Conservation (phyloP, 441 rosid species). For the Jatropha podagrica region DNA sequence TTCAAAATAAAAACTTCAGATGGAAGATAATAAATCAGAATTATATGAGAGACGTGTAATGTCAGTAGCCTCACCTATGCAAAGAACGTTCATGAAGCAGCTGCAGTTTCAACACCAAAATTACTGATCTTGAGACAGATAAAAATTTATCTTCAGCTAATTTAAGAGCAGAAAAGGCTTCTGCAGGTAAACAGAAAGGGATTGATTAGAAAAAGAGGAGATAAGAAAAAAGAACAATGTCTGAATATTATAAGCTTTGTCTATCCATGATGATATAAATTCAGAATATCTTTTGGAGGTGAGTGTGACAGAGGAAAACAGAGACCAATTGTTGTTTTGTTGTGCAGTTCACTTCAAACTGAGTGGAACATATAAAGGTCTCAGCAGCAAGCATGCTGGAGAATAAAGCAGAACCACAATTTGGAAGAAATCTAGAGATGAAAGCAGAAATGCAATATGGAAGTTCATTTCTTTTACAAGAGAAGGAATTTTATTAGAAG, state of each 20-base stretch:
- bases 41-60: conserved; percentile 15
- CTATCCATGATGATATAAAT: not conserved
- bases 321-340: not conserved
- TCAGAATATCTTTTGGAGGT: not conserved
- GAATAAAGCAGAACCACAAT: not conserved
- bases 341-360: not conserved
- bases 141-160: conserved; percentile 74
- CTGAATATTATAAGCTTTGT: not conserved
- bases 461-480: too few species aligned
- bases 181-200: conserved; percentile 37
- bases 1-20: conserved; percentile 14
- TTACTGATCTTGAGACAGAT: conserved; percentile 73
- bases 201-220: conserved; percentile 15
- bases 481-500: not conserved
- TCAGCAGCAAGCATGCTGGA: not conserved
- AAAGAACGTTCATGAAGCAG: conserved; percentile 88
- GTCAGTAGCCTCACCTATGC: conserved; percentile 58
- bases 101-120: conserved; percentile 81
- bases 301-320: not conserved
- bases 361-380: not conserved
- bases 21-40: not conserved
- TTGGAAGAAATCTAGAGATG: not conserved
- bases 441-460: not conserved
- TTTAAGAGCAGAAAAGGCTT: conserved; percentile 88
- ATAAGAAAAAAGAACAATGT: not conserved